These are phyloP conservation scores for Bruguiera parviflora DNA, from an alignment of 345 rosid species.

Conservation along the genomic window DNA sequence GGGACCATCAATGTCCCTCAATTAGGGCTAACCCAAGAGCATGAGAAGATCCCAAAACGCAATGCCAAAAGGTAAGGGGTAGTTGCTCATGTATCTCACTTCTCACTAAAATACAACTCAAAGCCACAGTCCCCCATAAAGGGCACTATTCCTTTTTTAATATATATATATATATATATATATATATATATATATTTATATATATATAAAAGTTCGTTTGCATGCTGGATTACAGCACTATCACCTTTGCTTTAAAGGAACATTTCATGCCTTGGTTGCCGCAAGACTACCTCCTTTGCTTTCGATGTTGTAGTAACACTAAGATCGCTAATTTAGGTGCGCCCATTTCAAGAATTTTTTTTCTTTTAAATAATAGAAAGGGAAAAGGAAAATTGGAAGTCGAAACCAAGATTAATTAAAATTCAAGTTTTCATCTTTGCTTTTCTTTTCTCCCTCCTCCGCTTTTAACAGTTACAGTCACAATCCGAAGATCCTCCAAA, in stretches of 20 bases:
- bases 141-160: background rate
- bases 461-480: too few species aligned
- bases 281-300: conserved; percentile 23
- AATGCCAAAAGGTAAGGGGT: conserved; percentile 7
- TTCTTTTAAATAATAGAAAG: background rate
- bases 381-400: too few species aligned
- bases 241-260: conserved; percentile 39
- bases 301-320: conserved; percentile 31
- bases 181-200: background rate
- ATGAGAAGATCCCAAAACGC: conserved; percentile 57
- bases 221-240: conserved; percentile 40
- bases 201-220: conserved; percentile 27
- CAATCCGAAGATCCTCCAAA: too few species aligned
- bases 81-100: conserved; percentile 19
- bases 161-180: background rate
- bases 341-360: background rate
- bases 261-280: conserved; percentile 41
- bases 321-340: conserved; percentile 19
- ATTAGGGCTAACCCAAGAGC: conserved; percentile 18
- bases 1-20: conserved; percentile 43
- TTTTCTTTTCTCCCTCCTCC: too few species aligned
- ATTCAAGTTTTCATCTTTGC: too few species aligned
- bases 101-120: conserved; percentile 18
- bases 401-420: too few species aligned
- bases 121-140: conserved; percentile 40